Conservation (phyloP, 176 grass and related monocot species). For the Chloris gayana region DNA sequence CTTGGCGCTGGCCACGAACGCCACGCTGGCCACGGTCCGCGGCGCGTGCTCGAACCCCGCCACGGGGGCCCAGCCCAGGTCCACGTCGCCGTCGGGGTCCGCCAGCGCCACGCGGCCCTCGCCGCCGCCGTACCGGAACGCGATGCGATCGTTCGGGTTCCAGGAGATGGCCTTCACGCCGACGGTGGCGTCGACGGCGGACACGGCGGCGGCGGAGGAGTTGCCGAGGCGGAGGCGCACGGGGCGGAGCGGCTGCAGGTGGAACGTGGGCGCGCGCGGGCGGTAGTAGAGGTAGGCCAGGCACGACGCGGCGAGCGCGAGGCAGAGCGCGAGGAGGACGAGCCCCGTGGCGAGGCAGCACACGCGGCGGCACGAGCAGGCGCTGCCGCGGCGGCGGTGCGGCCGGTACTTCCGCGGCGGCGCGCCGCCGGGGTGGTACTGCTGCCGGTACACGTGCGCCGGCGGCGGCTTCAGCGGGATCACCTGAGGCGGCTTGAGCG, state of each 20-base stretch:
- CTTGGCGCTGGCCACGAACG: conserved; percentile 44
- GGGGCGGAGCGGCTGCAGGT: conserved; percentile 55
- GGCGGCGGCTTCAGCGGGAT: conserved; percentile 58
- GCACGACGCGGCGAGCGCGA: conserved; percentile 55
- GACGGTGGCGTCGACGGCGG: conserved; percentile 54
- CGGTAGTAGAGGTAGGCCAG: conserved; percentile 88
- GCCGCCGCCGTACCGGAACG: conserved; percentile 65
- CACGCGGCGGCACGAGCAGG: conserved; percentile 54
- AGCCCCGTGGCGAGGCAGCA: conserved; percentile 52
- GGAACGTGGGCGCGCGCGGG: conserved; percentile 70
- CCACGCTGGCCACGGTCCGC: conserved; percentile 46
- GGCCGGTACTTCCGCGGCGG: conserved; percentile 29
- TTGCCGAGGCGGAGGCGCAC: conserved; percentile 50
- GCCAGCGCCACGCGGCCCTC: conserved; percentile 51
- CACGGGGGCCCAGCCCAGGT: conserved; percentile 56
- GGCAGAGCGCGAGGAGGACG: conserved; percentile 42
- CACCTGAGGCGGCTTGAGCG: conserved; percentile 37
- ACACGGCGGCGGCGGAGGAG: conserved; percentile 31
- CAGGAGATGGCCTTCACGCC: conserved; percentile 44
- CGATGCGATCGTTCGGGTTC: conserved; percentile 74
- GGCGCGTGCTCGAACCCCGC: conserved; percentile 49
- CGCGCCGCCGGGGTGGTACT: conserved; percentile 28
- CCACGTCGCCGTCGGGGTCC: conserved; percentile 67
- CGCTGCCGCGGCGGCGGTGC: conserved; percentile 14
- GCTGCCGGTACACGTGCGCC: conserved; percentile 1